Evolutionary conservation across 306 rosid species (phyloP), one percentile per base, ranked within the genome.

Genomic region (Medicago lupulina): DNA sequence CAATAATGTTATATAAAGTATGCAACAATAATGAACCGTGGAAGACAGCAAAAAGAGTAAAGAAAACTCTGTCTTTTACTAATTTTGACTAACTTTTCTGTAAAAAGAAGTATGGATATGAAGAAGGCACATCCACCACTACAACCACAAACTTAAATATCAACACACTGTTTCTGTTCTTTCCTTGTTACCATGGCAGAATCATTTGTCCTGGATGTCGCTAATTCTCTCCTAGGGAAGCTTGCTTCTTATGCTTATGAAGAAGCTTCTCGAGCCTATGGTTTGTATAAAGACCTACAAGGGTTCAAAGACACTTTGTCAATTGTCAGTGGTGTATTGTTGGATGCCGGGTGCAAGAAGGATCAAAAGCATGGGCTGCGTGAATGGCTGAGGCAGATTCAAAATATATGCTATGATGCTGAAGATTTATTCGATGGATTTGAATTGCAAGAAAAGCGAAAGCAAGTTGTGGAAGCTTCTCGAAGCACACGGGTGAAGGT

Each of bases 261-360:
- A 64, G 44, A 64, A 7, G 70, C 31, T 17, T 64, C 9, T 9
- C 68, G 7, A n/a, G 23, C 46, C 25, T 63, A 63, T 36, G 70
- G 70, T 38, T 9, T 39, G 49, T 4, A 64, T 1, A n/a, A 64
- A 1, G 9, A 64, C 9, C 31, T 64, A 2, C 50, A 39, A 64
- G 16, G n/a, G 2, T 3, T 64, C 5, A 64, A 11, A 64, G 70
- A 64, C 70, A 16, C 50, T 64, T 5, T 64, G 9, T 1, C 34
- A 38, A 64, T 64, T 64, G 50, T 64, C 49, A 64, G 50, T 3
- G 49, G 50, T 17, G 3, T 16, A 1, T 6, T 64, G 23, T 11
- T 64, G 31, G 70, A 64, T 64, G 70, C 50, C 39, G 70, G 17
- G 70, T 2, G 4, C 2, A 64, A 4, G 70, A 64, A 64, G 70